Conservation (phyloP, 2,329 filamentous ascomycete species). For the Pseudogymnoascus verrucosus region DNA sequence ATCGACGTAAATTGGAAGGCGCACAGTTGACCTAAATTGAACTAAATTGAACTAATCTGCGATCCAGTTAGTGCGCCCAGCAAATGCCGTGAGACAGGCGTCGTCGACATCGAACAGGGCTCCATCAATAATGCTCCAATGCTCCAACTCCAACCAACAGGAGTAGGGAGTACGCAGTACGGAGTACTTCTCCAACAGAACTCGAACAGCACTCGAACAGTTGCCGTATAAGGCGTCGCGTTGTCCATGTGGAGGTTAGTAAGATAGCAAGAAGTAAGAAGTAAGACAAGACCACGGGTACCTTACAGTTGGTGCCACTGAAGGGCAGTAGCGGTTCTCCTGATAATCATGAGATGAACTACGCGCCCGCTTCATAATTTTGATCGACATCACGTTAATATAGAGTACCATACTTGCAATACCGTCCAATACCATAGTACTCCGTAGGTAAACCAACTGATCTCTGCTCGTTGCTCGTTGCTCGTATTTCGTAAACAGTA, state of each 20-base stretch:
- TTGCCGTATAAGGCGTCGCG: not conserved
- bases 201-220: conserved; percentile 7
- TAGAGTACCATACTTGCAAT: not conserved
- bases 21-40: not conserved
- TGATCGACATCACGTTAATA: not conserved
- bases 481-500: not conserved
- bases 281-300: not conserved
- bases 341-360: not conserved
- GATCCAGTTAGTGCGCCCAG: not conserved
- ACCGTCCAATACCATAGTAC: not conserved
- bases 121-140: not conserved
- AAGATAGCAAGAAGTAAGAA: not conserved
- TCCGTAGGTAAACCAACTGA: not conserved
- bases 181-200: not conserved
- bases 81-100: not conserved
- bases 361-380: not conserved
- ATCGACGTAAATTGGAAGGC: not conserved
- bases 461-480: not conserved
- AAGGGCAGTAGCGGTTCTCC: not conserved
- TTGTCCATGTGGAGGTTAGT: not conserved
- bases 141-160: no score
- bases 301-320: conserved; percentile 1
- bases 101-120: not conserved
- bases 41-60: not conserved
- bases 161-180: no score